Percentiles rank a stretch among this genome's conserved stretches.
phyloP scores from a whole-genome alignment of 23 red algal species.

The Agarophyton chilense region DNA sequence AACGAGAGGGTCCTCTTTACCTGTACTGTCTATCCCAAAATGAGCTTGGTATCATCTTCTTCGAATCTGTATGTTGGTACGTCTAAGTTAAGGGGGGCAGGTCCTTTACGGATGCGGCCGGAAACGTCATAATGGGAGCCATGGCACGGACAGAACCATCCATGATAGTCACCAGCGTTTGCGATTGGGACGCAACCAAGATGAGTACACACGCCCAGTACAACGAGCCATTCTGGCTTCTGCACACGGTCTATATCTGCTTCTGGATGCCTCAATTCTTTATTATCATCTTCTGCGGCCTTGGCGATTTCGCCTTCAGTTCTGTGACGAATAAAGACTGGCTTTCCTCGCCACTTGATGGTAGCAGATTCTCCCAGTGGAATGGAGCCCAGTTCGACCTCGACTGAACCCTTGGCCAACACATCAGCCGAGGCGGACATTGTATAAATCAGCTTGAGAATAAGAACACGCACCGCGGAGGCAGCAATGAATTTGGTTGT shows the following conservation, averaged over 20 bases:
- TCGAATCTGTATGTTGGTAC: conserved; percentile 91
- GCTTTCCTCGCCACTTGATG: conserved; percentile 99
- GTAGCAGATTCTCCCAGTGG: conserved; percentile 91
- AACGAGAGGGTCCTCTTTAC: conserved; percentile 10
- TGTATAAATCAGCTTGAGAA: conserved; percentile 95
- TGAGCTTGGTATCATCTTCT: conserved; percentile 93
- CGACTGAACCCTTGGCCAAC: conserved; percentile 84
- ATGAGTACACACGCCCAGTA: conserved; percentile 98
- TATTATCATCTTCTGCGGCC: conserved; percentile 86
- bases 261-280: conserved; percentile 83
- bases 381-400: conserved; percentile 87
- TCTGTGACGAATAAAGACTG: conserved; percentile 97
- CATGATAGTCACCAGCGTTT: conserved; percentile 94
- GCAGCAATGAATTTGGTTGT: conserved; percentile 94
- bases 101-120: conserved; percentile 98
- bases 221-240: conserved; percentile 95
- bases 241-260: conserved; percentile 76
- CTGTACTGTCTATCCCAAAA: conserved; percentile 78
- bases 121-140: conserved; percentile 96
- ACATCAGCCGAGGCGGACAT: conserved; percentile 98
- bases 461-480: conserved; percentile 80
- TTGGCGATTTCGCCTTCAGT: conserved; percentile 82
- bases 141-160: conserved; percentile 99
- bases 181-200: conserved; percentile 98
- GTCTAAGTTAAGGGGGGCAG: conserved; percentile 95